phyloP scores from a whole-genome alignment of 371 early-diverging fungal species.

The Mortierella sp. region DNA sequence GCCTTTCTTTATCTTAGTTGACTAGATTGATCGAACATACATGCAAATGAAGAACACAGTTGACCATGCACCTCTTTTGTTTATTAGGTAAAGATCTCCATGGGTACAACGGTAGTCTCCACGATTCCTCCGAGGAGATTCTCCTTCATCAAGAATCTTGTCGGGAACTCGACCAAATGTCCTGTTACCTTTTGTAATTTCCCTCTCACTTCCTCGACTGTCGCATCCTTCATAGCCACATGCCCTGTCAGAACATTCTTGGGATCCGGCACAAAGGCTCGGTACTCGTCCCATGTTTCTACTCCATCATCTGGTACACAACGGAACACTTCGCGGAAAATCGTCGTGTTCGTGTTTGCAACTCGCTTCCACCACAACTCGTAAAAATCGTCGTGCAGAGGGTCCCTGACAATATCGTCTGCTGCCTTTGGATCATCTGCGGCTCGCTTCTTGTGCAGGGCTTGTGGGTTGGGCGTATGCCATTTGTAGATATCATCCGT shows the following conservation, averaged over 20 bases:
- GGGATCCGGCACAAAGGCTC: conserved; percentile 65
- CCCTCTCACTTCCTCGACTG: conserved; percentile 39
- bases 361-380: conserved; percentile 71
- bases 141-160: conserved; percentile 79
- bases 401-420: conserved; percentile 75
- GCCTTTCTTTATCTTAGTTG: no score
- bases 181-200: conserved; percentile 40
- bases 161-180: conserved; percentile 77
- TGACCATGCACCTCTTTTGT: no score
- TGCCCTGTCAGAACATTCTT: conserved; percentile 63
- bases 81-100: conserved; percentile 72
- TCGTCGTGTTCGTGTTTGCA: conserved; percentile 73
- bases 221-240: conserved; percentile 60
- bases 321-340: conserved; percentile 84
- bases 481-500: conserved; percentile 27
- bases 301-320: conserved; percentile 87
- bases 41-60: no score
- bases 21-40: no score
- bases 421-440: conserved; percentile 35
- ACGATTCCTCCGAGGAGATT: conserved; percentile 69
- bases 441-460: conserved; percentile 8
- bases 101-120: conserved; percentile 63
- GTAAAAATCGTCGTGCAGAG: conserved; percentile 74
- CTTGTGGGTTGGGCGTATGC: conserved; percentile 16
- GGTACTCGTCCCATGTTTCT: conserved; percentile 68